A percentile compares a stretch with the other conserved stretches of the same genome.
phyloP scores from a whole-genome alignment of 2,329 filamentous ascomycete genomes.

The Xylaria sp. region DNA sequence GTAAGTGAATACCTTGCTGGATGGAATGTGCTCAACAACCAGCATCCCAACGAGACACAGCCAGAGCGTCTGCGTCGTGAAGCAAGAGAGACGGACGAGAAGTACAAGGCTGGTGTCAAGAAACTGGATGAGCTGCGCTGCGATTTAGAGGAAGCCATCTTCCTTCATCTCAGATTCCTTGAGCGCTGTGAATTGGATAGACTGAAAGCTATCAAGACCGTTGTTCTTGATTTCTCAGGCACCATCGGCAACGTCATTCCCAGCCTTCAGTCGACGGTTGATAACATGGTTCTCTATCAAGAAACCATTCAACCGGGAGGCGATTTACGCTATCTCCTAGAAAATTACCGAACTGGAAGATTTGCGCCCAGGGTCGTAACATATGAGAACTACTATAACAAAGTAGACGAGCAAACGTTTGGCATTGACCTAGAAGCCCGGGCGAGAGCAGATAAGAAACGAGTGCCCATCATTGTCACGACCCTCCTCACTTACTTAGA shows the following conservation, averaged over 20 bases:
- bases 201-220: constrained; percentile 96
- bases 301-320: constrained; percentile 95
- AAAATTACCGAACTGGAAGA: constrained; percentile 94
- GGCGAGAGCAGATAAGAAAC: constrained; percentile 91
- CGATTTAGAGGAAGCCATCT: constrained; percentile 93
- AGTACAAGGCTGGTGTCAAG: constrained; percentile 85
- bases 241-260: constrained; percentile 98
- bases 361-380: constrained; percentile 89
- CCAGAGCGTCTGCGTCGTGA: constrained; percentile 86
- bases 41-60: constrained; percentile 91
- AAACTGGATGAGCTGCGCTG: constrained; percentile 91
- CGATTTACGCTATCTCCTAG: constrained; percentile 90
- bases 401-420: constrained; percentile 96
- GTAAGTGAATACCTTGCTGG: constrained; percentile 88
- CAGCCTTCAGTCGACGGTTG: constrained; percentile 90
- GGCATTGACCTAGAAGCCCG: constrained; percentile 97
- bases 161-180: constrained; percentile 91
- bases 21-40: constrained; percentile 92
- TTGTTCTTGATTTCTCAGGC: constrained; percentile 95
- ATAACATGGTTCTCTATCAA: constrained; percentile 99
- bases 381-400: constrained; percentile 99
- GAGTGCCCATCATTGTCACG: constrained; percentile 90
- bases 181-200: constrained; percentile 96
- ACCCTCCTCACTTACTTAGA: constrained; percentile 94
- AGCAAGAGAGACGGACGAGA: constrained; percentile 87